phyloP scores from a whole-genome alignment of 2,329 filamentous ascomycete species.

The Rutstroemia sp. region DNA sequence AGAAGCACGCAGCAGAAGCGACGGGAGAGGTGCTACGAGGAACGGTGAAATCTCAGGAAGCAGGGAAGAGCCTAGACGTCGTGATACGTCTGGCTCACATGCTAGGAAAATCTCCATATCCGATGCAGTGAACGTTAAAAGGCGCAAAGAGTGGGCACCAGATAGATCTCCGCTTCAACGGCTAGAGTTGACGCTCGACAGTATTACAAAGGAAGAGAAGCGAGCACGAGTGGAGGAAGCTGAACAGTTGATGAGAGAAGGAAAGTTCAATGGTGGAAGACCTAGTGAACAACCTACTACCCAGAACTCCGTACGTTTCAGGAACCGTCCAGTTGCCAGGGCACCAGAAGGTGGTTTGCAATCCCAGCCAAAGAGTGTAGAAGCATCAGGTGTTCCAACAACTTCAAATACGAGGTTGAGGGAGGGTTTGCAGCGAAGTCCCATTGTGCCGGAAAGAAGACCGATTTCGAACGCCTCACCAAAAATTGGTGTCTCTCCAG shows the following conservation, averaged over 20 bases:
- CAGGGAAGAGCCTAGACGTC: conserved; percentile 14
- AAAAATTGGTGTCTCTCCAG: conserved; percentile 4
- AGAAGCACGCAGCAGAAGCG: conserved; percentile 10
- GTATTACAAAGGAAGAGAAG: conserved; percentile 94
- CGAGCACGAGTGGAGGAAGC: conserved; percentile 77
- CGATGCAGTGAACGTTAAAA: conserved; percentile 28
- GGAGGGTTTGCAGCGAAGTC: conserved; percentile 30
- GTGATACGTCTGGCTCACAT: conserved; percentile 14
- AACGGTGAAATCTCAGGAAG: conserved; percentile 13
- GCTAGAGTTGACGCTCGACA: conserved; percentile 82
- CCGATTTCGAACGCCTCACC: conserved; percentile 13
- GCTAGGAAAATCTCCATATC: conserved; percentile 33
- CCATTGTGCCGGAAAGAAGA: conserved; percentile 24
- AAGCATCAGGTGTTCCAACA: conserved; percentile 28
- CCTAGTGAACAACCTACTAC: conserved; percentile 17
- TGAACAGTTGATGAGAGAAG: conserved; percentile 63
- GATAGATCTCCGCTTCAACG: conserved; percentile 89
- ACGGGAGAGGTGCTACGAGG: conserved; percentile 18
- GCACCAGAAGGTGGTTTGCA: conserved; percentile 15
- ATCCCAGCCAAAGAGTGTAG: conserved; percentile 18
- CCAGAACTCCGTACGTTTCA: conserved; percentile 28
- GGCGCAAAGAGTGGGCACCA: conserved; percentile 57
- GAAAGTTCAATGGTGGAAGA: conserved; percentile 20
- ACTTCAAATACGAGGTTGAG: conserved; percentile 31
- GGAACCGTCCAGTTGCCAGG: conserved; percentile 26